Conservation (phyloP, 2,329 filamentous ascomycete species). For the Neofusicoccum umdonicola region DNA sequence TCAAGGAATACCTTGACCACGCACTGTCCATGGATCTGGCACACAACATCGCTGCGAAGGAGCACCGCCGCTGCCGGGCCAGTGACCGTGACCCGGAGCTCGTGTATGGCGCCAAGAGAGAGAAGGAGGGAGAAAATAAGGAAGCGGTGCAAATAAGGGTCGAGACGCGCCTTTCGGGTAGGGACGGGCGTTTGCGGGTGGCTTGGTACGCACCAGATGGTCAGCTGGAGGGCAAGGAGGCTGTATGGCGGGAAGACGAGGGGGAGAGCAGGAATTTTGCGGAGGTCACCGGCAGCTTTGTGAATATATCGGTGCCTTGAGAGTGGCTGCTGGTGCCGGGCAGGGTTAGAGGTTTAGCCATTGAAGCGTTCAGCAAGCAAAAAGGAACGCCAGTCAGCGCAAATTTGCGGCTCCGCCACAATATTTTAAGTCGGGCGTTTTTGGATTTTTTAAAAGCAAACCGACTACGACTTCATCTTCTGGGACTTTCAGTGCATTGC, state of each 20-base stretch:
- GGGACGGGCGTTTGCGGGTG: neutral
- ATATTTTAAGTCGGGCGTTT: too few relatives aligned
- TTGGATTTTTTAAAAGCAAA: too few relatives aligned
- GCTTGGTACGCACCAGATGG: neutral
- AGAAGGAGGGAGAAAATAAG: neutral
- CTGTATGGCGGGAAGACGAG: neutral
- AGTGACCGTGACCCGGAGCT: neutral
- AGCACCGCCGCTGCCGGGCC: neutral
- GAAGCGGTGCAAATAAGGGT: neutral
- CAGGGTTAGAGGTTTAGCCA: too few relatives aligned
- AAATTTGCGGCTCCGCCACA: too few relatives aligned
- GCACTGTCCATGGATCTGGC: slow-evolving; percentile 1
- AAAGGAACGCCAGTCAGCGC: neutral
- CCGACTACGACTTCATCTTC: too few relatives aligned
- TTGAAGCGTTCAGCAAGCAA: neutral
- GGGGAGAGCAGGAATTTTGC: neutral
- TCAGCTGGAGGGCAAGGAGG: neutral
- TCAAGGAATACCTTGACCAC: slow-evolving; percentile 12
- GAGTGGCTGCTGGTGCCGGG: too few relatives aligned
- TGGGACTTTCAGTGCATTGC: too few relatives aligned
- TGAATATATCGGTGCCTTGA: neutral
- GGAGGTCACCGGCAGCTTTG: neutral
- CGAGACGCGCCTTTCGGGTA: neutral
- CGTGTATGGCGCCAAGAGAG: neutral
- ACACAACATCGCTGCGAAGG: neutral